A percentile compares a stretch with the other conserved stretches of the same genome.
These are phyloP conservation scores for Colletotrichum tabaci DNA, from an alignment of 2,329 filamentous ascomycete species.

Conservation along the genomic window DNA sequence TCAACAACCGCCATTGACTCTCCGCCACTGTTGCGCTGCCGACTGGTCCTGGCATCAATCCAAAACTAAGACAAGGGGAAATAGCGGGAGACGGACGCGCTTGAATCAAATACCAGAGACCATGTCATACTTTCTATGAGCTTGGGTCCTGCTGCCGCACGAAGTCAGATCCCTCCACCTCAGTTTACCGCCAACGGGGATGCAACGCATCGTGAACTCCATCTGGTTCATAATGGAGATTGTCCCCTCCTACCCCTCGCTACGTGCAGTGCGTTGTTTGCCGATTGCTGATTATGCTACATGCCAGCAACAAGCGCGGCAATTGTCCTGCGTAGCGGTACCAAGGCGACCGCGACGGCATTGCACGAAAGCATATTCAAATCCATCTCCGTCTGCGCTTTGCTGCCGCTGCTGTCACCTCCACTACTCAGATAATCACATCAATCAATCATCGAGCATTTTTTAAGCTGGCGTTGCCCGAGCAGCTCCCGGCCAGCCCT, in stretches of 20 bases:
- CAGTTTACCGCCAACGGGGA: constrained; percentile 9
- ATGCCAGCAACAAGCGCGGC: constrained; percentile 1
- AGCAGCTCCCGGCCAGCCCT: constrained; percentile 1
- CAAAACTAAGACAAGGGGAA: too few species aligned
- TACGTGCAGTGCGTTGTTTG: constrained; percentile 9
- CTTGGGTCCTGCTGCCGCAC: constrained; percentile 7
- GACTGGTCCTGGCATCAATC: neutral
- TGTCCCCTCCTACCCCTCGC: neutral
- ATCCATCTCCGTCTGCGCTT: neutral
- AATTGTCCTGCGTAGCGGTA: neutral
- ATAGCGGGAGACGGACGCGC: too few species aligned
- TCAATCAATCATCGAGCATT: neutral
- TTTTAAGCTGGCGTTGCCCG: neutral
- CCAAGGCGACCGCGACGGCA: neutral
- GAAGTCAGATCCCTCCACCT: constrained; percentile 3
- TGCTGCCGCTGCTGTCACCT: constrained; percentile 2
- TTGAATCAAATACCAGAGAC: too few species aligned
- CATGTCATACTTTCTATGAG: neutral
- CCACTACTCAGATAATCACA: neutral
- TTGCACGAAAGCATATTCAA: constrained; percentile 22
- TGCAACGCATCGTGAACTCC: neutral
- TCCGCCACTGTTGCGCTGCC: neutral
- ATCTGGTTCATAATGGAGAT: neutral
- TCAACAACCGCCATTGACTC: neutral
- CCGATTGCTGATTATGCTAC: neutral